Base-by-base conservation (phyloP, 192 early-diverging fungal genomes). In the Umbelopsis vinacea region DNA sequence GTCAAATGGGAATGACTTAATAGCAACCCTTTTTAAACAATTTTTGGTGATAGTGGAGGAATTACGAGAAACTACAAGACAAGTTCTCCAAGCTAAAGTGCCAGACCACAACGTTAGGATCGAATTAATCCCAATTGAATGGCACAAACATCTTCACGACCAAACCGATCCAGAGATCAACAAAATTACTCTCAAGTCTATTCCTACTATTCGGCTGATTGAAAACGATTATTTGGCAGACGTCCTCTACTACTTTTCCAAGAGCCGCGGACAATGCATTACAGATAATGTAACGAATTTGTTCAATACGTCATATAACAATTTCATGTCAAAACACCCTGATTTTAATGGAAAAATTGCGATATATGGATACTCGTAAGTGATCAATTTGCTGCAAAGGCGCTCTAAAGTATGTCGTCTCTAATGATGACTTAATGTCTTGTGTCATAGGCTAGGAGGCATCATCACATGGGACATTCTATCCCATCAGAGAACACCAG, bases 391-490 rank as follows among this genome's bases (percentile, higher is more conserved):
- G 29, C 0, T 53, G 40, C 0, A 43, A 6, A 12, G 11, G 40
- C 6, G 2, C 11, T 43, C 40, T 43, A 43, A 43, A 43, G 11
- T 11, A 43, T 11, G 5, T 43, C 6, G 11, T 43, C 10, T 6
- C 50, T 37, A 35, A 70, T 33, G n/a, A 33, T 37, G 29, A 33
- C 10, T 33, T 52, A 29, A 52, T 70, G 14, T 35, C 4, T 37
- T 45, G 66, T 29, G 26, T 38, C 17, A 26, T 69, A 77, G 76
- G 14, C 67, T 92, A 29, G 91, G 91, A 23, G 91, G 91, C 9
- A 75, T 92, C 1, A 84, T 90, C 38, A 87, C 85, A 66, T 92
- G 83, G 71, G 91, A 92, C 76, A 89, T 92, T 45, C 63, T 92
- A 26, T 81, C 84, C 40, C 66, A 81, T 53, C 79, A 81, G 66